Evolutionary conservation across 257 asterid genomes (phyloP), one percentile per base, ranked within the genome.

Genomic region (Datura wrightii): DNA sequence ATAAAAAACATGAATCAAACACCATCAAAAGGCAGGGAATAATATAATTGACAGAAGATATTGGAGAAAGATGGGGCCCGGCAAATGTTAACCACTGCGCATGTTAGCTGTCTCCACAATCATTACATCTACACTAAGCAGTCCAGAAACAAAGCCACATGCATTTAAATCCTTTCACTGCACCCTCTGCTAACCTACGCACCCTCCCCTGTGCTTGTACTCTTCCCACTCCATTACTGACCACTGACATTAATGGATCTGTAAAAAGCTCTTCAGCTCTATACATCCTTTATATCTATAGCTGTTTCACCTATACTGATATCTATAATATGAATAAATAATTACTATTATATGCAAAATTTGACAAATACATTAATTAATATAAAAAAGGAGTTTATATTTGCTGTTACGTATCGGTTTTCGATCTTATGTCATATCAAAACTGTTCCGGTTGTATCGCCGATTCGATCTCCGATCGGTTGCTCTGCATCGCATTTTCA

Each of bases 391-490:
- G 67, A 56, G 46, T 8, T 46, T 59, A 59, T 18, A 54, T 76
- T 80, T 59, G 72, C 31, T 41, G 36, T 58, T 62, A 24, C 67
- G 46, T 70, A 7, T 84, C 55, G 85, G 34, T 82, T 19, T 48
- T 85, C 86, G 85, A 65, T 87, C 84, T 89, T 88, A 91, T 92
- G 98, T 89, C 91, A 88, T 84, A 76, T 88, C 87, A 5, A 50
- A 76, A 70, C 48, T 80, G 62, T 62, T 86, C 69, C 85, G 89
- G 90, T 86, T 60, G 86, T 82, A 44, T 87, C 91, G 91, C 90
- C 91, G 89, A 85, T 83, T 89, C 93, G 92, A 92, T 90, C 90
- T 88, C 89, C 92, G 92, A 89, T 94, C 87, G 92, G 93, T 88
- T 85, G 90, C 88, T 53, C n/a, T 19, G 79, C 71, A 7, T 79